phyloP scores from a whole-genome alignment of 257 asterid species.

The Lantana camara region DNA sequence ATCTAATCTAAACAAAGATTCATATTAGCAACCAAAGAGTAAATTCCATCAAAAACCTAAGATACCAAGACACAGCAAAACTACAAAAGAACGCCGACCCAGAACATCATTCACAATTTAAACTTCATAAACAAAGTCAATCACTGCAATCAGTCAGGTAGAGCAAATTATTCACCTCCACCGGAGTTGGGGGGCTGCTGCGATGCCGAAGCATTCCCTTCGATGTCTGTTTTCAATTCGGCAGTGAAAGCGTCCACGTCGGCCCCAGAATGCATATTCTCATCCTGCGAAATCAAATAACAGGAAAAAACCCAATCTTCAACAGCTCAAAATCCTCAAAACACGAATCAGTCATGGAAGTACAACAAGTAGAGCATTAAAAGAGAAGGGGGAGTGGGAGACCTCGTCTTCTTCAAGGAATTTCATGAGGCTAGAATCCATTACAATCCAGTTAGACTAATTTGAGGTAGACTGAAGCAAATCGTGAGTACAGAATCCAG shows the following conservation, averaged over 20 bases:
- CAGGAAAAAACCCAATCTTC: not conserved
- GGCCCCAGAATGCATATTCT: constrained; percentile 97
- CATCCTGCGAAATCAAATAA: constrained; percentile 54
- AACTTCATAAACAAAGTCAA: not conserved
- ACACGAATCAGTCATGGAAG: not conserved
- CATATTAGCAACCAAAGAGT: constrained; percentile 11
- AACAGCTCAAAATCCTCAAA: constrained; percentile 8
- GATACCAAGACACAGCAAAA: constrained; percentile 13
- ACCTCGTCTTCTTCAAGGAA: constrained; percentile 97
- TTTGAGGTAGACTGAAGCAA: not conserved
- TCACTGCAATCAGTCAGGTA: not conserved
- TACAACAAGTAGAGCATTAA: not conserved
- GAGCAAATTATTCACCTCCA: constrained; percentile 33
- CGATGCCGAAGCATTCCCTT: constrained; percentile 61
- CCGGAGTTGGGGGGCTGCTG: constrained; percentile 61
- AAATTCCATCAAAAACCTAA: constrained; percentile 8
- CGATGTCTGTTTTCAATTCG: constrained; percentile 86
- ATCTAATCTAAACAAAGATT: not conserved
- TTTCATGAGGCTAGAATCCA: constrained; percentile 86
- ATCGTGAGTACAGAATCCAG: not conserved
- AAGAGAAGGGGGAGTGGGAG: not conserved
- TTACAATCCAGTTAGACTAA: constrained; percentile 16
- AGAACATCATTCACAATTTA: not conserved
- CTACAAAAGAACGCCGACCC: not conserved
- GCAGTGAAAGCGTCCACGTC: constrained; percentile 96